Percentiles rank a stretch among this genome's conserved stretches.
These are phyloP conservation scores for Boletus mariae DNA, from an alignment of 1,284 basidiomycete genomes.

Conservation along the genomic window DNA sequence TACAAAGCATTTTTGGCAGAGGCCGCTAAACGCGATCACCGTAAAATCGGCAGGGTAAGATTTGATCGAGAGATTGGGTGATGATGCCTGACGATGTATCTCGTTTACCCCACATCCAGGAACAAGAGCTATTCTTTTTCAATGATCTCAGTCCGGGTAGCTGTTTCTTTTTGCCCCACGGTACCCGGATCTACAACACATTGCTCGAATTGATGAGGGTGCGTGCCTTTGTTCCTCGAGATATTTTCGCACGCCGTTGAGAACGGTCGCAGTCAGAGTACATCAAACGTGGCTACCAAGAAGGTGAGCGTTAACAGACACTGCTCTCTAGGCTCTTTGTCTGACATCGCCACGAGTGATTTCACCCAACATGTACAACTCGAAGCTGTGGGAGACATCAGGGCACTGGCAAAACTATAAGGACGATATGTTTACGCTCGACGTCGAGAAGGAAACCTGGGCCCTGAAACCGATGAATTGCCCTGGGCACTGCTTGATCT, in stretches of 20 bases:
- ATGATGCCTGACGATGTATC: neutral
- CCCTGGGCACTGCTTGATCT: constrained; percentile 96
- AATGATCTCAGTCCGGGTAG: constrained; percentile 94
- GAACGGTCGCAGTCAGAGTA: constrained; percentile 61
- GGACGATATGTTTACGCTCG: constrained; percentile 95
- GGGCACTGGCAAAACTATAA: constrained; percentile 98
- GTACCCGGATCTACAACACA: constrained; percentile 95
- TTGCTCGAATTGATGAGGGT: constrained; percentile 89
- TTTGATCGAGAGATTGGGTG: constrained; percentile 6
- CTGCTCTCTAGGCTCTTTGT: neutral
- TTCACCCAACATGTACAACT: constrained; percentile 97
- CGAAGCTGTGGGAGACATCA: constrained; percentile 97
- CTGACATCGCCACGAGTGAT: constrained; percentile 60
- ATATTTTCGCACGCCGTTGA: constrained; percentile 1
- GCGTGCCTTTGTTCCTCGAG: constrained; percentile 30
- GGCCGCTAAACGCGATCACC: constrained; percentile 95
- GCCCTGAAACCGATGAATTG: constrained; percentile 99
- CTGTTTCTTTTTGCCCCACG: constrained; percentile 97
- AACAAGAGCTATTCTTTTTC: constrained; percentile 99
- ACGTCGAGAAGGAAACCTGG: constrained; percentile 94
- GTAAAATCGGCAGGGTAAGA: constrained; percentile 84
- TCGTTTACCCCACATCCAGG: constrained; percentile 39
- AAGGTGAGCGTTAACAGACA: constrained; percentile 45
- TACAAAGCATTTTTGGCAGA: constrained; percentile 97
- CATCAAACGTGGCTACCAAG: constrained; percentile 83